Base-by-base conservation (phyloP, 441 rosid genomes). In the Gossypium schwendimanii region DNA sequence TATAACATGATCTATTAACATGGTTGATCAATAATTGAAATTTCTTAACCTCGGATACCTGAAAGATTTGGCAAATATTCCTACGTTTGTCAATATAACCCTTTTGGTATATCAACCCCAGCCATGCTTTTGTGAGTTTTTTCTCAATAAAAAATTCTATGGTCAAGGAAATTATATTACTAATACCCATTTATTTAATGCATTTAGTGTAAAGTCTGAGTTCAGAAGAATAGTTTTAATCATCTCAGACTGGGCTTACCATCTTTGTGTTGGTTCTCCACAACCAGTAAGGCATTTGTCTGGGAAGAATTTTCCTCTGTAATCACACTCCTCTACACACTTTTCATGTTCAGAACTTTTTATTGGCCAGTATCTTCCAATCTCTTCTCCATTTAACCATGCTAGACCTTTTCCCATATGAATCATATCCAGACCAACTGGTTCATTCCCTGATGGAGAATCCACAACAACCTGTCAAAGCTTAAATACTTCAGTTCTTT, bases 371-470 rank as follows among this genome's bases (percentile, higher is more conserved):
- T 87, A 95, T 84, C 97, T 90, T 76, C 99, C 99, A 52, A 95
- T 91, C 79, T 88, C 89, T 85, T 93, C 93, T 6, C 99, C 98
- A 50, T 95, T 93, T 81, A 95, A 80, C 99, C 99, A 93, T 49
- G 97, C 98, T 78, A 87, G 86, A 45, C 98, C 99, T 86, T 95
- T 95, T 55, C 99, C 98, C 98, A 93, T 89, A 68, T 84, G 78
- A 63, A 91, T 63, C 99, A 95, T 91, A 76, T 95, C 99, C 59
- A 93, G 76, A 72, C 94, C 99, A 17, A 89, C 74, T 0, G 98
- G 99, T 77, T 93, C 99, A 88, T 84, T 78, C 24, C 99, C 97
- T 1, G 86, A 70, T 62, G 99, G 98, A 76, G 85, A 60, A 69
- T 91, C 92, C 73, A 95, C 85, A 61, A 84, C 74, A 78, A 79